Percentiles rank a stretch among this genome's conserved stretches.
phyloP scores from a whole-genome alignment of 2,329 filamentous ascomycete species.

The Didymosphaeria variabile region DNA sequence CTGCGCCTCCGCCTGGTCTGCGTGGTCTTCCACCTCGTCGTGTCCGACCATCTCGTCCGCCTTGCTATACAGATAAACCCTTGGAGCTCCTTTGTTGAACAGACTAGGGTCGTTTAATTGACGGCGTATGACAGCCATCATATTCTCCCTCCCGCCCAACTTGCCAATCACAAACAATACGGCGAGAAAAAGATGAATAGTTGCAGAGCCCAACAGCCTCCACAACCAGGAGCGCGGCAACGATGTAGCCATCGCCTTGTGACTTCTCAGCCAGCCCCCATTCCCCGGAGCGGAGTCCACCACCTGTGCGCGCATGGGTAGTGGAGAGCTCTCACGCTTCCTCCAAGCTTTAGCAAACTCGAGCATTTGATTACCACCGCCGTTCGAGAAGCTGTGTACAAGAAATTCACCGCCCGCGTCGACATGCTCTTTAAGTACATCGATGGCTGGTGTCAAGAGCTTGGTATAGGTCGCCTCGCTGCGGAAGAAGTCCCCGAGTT shows the following conservation, averaged over 20 bases:
- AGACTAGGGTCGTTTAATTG: slow-evolving; percentile 40
- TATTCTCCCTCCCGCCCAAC: slow-evolving; percentile 31
- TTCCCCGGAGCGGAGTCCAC: slow-evolving; percentile 48
- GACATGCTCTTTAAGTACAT: slow-evolving; percentile 34
- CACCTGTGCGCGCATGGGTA: slow-evolving; percentile 43
- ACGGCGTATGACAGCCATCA: slow-evolving; percentile 38
- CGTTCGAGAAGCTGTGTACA: slow-evolving; percentile 49
- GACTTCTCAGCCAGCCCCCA: slow-evolving; percentile 41
- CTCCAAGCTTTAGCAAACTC: slow-evolving; percentile 46
- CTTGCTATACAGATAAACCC: slow-evolving; percentile 68
- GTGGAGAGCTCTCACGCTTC: slow-evolving; percentile 20
- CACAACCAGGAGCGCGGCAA: slow-evolving; percentile 38
- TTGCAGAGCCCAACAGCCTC: slow-evolving; percentile 34
- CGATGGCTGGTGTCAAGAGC: slow-evolving; percentile 36
- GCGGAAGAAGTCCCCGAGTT: slow-evolving; percentile 43
- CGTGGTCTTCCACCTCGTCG: slow-evolving; percentile 65
- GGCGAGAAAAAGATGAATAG: slow-evolving; percentile 41
- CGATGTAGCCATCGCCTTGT: slow-evolving; percentile 40
- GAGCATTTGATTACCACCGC: slow-evolving; percentile 45
- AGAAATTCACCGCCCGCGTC: slow-evolving; percentile 37
- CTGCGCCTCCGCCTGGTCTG: slow-evolving; percentile 55
- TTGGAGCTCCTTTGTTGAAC: slow-evolving; percentile 49
- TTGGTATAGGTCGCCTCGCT: slow-evolving; percentile 23
- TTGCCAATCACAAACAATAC: slow-evolving; percentile 29
- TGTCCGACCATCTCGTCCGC: slow-evolving; percentile 66